phyloP scores from a whole-genome alignment of 169 alveolate species.

The Pseudocohnilembus persalinus region DNA sequence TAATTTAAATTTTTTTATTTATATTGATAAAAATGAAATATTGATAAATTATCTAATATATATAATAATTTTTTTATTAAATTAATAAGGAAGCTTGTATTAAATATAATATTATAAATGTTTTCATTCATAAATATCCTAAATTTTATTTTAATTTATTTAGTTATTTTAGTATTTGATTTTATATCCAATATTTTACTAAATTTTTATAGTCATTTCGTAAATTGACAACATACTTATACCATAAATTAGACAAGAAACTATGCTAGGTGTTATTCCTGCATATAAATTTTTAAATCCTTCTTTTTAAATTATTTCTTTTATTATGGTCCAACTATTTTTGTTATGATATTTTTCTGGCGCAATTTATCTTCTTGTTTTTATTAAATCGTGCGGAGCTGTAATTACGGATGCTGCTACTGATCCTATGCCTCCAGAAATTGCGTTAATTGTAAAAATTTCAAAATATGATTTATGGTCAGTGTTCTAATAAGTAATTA shows the following conservation, averaged over 20 bases:
- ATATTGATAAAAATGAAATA: too few species aligned
- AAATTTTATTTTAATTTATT: too few species aligned
- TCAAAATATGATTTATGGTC: background rate
- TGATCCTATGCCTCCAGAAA: slow-evolving; percentile 26
- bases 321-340: too few species aligned
- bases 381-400: slow-evolving; percentile 37
- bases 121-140: too few species aligned
- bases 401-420: slow-evolving; percentile 37
- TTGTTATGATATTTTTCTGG: background rate
- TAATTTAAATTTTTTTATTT: too few species aligned
- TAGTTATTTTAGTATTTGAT: too few species aligned
- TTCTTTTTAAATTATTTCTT: background rate
- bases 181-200: background rate
- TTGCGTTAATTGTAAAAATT: slow-evolving; percentile 5
- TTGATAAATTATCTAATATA: too few species aligned
- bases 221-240: background rate
- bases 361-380: slow-evolving; percentile 33
- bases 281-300: background rate
- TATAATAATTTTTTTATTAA: too few species aligned
- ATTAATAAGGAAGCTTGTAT: too few species aligned
- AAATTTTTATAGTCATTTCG: background rate
- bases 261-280: background rate
- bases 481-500: background rate
- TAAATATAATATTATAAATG: too few species aligned
- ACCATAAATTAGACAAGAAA: background rate